Base-by-base conservation (phyloP, 2,329 filamentous ascomycete genomes). In the Aspergillus calidoustus region DNA sequence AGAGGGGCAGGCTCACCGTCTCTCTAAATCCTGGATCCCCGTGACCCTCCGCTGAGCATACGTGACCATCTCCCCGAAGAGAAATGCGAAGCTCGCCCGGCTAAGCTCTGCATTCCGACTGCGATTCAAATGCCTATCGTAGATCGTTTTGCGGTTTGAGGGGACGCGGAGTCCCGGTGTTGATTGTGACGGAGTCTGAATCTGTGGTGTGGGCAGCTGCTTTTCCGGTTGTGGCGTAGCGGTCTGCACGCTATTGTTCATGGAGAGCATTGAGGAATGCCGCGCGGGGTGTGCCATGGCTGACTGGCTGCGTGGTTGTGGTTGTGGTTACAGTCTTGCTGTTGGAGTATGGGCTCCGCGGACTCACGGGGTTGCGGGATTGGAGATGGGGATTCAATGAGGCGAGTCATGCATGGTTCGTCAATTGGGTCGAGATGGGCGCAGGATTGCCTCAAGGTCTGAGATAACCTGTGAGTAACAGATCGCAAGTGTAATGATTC, bases 41-140 rank as follows among this genome's bases (percentile, higher is more conserved):
- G 91, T 95, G 58, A 97, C 94, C 64, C 91, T 86, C 72, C 89
- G 86, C 77, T 98, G 95, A 69, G 95, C 94, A 78, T 98, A 98
- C 72, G 88, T 89, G 54, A 99, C 93, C 91, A 98, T 97, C 82
- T 97, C 94, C 63, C 90, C 89, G 76, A 99, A 98, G 62, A 99
- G 84, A 78, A 96, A 98, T 47, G 95, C 94, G 79, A 99, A 98
- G 79, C 92, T 93, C 11, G 95, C 88, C 74, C 96, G 91, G 77
- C 93, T 97, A 68, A 96, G 87, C 82, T 98, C 94, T 61, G 91
- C 87, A 70, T 91, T 92, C 76, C 92, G 91, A 71, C 89, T 90
- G 66, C 95, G 91, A 80, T 97, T 97, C 64, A 98, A 84, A 64
- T 96, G 93, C 59, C 95, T 87, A 83, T 97, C 93, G 83, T 98